Evolutionary conservation across 2,329 filamentous ascomycete species (phyloP).

Genomic region (Aspergillus novofumigatus): DNA sequence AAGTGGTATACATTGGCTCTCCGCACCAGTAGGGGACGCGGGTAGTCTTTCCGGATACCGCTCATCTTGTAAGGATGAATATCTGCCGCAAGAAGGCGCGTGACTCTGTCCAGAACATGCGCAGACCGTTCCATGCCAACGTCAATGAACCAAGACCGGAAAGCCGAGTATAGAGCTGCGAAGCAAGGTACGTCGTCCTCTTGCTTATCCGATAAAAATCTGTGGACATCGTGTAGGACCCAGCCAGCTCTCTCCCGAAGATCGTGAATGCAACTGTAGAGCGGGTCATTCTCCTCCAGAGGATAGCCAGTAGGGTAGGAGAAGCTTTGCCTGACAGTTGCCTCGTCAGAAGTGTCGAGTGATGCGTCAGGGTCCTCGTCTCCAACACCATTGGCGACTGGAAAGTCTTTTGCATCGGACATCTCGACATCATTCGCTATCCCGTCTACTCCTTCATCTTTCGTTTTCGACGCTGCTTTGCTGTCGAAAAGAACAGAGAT

Average conservation of each 20-base stretch:
- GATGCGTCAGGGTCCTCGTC: conserved; percentile 46
- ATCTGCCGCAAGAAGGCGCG: conserved; percentile 78
- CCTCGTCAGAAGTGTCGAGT: conserved; percentile 56
- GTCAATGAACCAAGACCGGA: conserved; percentile 94
- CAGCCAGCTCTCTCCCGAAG: conserved; percentile 76
- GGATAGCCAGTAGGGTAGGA: conserved; percentile 85
- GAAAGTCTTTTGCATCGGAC: conserved; percentile 38
- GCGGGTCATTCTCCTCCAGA: conserved; percentile 58
- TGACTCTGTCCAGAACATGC: conserved; percentile 83
- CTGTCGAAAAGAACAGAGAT: conserved; percentile 87
- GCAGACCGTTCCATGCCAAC: conserved; percentile 95
- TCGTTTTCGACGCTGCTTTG: conserved; percentile 59
- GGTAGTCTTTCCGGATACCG: conserved; percentile 86
- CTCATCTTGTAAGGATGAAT: conserved; percentile 92
- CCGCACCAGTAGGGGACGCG: conserved; percentile 84
- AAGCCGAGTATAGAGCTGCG: conserved; percentile 85
- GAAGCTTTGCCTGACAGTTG: conserved; percentile 72
- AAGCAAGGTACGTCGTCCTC: conserved; percentile 97
- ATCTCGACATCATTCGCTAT: conserved; percentile 43
- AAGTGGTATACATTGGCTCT: conserved; percentile 93
- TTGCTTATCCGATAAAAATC: conserved; percentile 75
- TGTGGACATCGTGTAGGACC: conserved; percentile 77
- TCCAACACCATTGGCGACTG: conserved; percentile 19
- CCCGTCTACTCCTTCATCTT: conserved; percentile 34
- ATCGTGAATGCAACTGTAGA: conserved; percentile 73